Conservation (phyloP, 352 stramenopile genomes). For the Phytophthora syringae region DNA sequence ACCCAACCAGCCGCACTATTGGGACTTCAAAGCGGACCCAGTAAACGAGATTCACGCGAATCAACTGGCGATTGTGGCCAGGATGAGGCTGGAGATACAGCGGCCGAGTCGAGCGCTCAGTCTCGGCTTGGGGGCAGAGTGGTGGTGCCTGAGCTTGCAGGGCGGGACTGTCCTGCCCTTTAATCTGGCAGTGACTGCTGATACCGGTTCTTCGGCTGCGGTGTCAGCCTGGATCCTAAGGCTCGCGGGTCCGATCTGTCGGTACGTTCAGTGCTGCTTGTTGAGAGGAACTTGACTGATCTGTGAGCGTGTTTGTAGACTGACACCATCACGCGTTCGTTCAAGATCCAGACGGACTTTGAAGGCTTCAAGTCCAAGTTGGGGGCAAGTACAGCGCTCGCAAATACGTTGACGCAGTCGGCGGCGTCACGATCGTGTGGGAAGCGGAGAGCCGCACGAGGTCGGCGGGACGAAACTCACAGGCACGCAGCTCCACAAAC, state of each 20-base stretch:
- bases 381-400: constrained; percentile 16
- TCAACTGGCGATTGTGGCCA: constrained; percentile 18
- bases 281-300: not conserved
- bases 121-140: constrained; percentile 12
- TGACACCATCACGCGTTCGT: constrained; percentile 7
- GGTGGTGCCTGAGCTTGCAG: constrained; percentile 13
- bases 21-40: not conserved
- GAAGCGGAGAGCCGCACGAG: constrained; percentile 15
- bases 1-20: constrained; percentile 6
- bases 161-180: constrained; percentile 19
- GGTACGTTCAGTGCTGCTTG: constrained; percentile 3
- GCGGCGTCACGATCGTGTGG: constrained; percentile 2
- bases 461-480: constrained; percentile 8
- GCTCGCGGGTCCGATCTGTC: not conserved
- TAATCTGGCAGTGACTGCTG: constrained; percentile 14
- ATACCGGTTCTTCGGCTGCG: constrained; percentile 22
- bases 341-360: constrained; percentile 12
- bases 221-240: not conserved
- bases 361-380: constrained; percentile 16
- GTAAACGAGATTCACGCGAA: constrained; percentile 22
- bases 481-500: constrained; percentile 21
- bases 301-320: constrained; percentile 3
- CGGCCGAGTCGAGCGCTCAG: not conserved
- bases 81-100: constrained; percentile 5
- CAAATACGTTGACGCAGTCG: constrained; percentile 11